Evolutionary conservation across 1,284 basidiomycete genomes (phyloP).

Genomic region (Sutorius eximius): DNA sequence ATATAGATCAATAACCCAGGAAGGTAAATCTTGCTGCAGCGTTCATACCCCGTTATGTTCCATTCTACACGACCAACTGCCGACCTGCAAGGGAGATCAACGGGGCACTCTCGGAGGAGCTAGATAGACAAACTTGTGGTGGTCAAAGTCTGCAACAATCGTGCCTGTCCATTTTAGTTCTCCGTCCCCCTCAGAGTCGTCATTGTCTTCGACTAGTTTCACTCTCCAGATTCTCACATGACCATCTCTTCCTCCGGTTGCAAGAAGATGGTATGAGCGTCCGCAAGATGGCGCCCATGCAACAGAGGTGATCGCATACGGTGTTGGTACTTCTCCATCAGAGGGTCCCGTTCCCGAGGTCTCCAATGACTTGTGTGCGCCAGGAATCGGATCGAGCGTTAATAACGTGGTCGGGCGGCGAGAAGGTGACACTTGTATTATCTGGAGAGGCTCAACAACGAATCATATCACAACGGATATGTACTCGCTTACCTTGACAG

Average conservation of each 20-base stretch:
- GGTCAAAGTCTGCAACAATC: slow-evolving; percentile 83
- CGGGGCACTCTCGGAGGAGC: not conserved
- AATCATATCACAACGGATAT: not conserved
- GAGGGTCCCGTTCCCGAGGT: slow-evolving; percentile 24
- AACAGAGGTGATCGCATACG: slow-evolving; percentile 72
- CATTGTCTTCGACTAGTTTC: slow-evolving; percentile 50
- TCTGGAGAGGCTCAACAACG: slow-evolving; percentile 34
- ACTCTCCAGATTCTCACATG: slow-evolving; percentile 86
- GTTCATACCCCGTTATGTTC: slow-evolving; percentile 81
- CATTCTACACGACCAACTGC: slow-evolving; percentile 75
- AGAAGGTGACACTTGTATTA: slow-evolving; percentile 60
- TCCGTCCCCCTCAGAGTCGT: slow-evolving; percentile 42
- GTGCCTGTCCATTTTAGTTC: slow-evolving; percentile 69
- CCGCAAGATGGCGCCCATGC: slow-evolving; percentile 93
- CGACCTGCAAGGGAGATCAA: slow-evolving; percentile 42
- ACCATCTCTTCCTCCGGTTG: slow-evolving; percentile 84
- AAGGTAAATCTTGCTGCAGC: slow-evolving; percentile 6
- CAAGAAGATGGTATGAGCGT: slow-evolving; percentile 87
- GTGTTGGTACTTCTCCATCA: slow-evolving; percentile 39
- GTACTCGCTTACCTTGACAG: slow-evolving; percentile 64
- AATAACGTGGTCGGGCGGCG: slow-evolving; percentile 47
- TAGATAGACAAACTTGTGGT: slow-evolving; percentile 57
- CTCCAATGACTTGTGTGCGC: slow-evolving; percentile 23
- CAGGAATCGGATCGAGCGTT: slow-evolving; percentile 43
- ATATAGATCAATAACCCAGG: slow-evolving; percentile 7